Evolutionary conservation across 768 basidiomycete genomes (phyloP), one percentile per base, ranked within the genome.

Genomic region (Calocera viscosa): DNA sequence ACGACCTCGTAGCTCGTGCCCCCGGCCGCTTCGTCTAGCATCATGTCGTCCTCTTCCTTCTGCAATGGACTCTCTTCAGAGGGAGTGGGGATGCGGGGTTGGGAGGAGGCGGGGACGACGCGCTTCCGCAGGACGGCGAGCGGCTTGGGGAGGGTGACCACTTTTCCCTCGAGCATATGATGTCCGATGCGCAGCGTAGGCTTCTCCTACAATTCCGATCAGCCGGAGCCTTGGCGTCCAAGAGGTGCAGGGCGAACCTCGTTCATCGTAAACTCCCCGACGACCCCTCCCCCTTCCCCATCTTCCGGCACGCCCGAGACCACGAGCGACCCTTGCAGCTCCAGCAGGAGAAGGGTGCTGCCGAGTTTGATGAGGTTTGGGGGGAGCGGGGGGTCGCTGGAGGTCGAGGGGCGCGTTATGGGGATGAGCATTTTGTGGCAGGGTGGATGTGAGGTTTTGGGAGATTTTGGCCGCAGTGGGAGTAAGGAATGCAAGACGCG

Each of bases 151-250:
- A 97, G 80, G 49, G 76, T 80, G 35, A 84, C 81, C 68, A 95
- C 80, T 73, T 89, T 90, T 65, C 94, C 94, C 73, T 97, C 94
- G 2, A 97, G 84, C 33, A 94, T 80, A 72, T 96, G 92, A 76
- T 94, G 87, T 14, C 94, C 94, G 68, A 97, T 89, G 65, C 81
- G 75, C 5, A 97, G 80, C 1, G 86, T 91, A 2, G 90, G 86
- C 70, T 87, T 90, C 69, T 83, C 86, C 90, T 91, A 24, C n/a
- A n/a, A n/a, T n/a, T n/a, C n/a, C n/a, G n/a, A n/a, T n/a, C n/a
- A n/a, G n/a, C n/a, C n/a, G n/a, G n/a, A n/a, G n/a, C n/a, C n/a
- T n/a, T n/a, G n/a, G n/a, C n/a, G 43, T 64, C 28, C 47, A 38
- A 30, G 28, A 53, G 10, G 14, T 17, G 53, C 39, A 40, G 43